A percentile compares a stretch with the other conserved stretches of the same genome.
Conservation (phyloP, 2,329 filamentous ascomycete genomes). For the Neonectria neomacrospora region DNA sequence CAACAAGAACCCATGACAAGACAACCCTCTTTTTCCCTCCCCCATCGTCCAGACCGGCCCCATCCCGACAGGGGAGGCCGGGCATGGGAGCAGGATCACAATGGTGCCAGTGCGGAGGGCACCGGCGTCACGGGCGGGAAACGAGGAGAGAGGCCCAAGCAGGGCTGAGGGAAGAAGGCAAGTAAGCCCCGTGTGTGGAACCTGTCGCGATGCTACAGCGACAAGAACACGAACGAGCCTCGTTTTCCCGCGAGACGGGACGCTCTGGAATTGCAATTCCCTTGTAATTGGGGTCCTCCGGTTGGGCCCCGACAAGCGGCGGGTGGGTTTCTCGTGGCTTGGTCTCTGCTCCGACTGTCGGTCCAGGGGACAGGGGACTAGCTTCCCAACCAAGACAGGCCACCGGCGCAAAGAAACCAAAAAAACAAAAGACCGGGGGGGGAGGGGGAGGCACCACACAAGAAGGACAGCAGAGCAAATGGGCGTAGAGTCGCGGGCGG, state of each 20-base stretch:
- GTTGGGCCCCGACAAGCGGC: slow-evolving; percentile 35
- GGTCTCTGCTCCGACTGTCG: slow-evolving; percentile 23
- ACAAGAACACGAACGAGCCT: background rate
- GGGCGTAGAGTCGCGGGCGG: slow-evolving; percentile 27
- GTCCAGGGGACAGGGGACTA: slow-evolving; percentile 8
- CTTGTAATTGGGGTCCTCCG: slow-evolving; percentile 40
- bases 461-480: background rate
- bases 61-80: slow-evolving; percentile 12
- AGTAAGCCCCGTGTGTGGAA: slow-evolving; percentile 3
- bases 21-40: background rate
- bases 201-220: background rate
- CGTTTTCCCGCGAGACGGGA: slow-evolving; percentile 9
- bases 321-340: slow-evolving; percentile 13
- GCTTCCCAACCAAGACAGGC: slow-evolving; percentile 13
- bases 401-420: background rate
- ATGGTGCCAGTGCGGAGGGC: slow-evolving; percentile 28
- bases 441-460: background rate
- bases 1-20: slow-evolving; percentile 2
- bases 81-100: slow-evolving; percentile 11
- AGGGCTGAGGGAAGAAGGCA: background rate
- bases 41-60: slow-evolving; percentile 9
- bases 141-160: background rate
- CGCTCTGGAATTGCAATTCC: slow-evolving; percentile 26
- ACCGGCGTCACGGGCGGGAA: slow-evolving; percentile 25
- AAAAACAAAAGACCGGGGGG: background rate